These are phyloP conservation scores for Phialemoniopsis sp. DNA, from an alignment of 2,329 filamentous ascomycete species.

Conservation along the genomic window DNA sequence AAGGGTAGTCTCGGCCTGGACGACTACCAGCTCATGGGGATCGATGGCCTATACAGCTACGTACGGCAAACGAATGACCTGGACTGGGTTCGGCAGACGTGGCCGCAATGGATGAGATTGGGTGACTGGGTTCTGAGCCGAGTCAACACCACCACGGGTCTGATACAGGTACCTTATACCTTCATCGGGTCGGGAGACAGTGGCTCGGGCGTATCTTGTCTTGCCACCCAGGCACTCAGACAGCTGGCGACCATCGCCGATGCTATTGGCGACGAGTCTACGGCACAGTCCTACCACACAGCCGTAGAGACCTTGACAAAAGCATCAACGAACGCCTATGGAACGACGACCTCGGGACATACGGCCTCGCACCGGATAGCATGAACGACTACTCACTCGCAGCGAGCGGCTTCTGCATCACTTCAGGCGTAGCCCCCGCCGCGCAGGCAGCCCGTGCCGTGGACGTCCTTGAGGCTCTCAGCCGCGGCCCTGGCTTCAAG, in stretches of 20 bases:
- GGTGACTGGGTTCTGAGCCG: conserved; percentile 8
- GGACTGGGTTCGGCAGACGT: conserved; percentile 7
- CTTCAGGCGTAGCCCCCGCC: conserved; percentile 8
- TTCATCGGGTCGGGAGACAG: conserved; percentile 13
- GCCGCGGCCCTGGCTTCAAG: conserved; percentile 12
- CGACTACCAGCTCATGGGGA: conserved; percentile 15
- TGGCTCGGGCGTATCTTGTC: no score
- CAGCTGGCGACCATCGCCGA: no score
- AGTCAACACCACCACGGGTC: conserved; percentile 8
- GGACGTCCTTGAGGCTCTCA: conserved; percentile 5
- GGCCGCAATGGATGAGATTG: conserved; percentile 9
- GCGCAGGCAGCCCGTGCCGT: conserved; percentile 6
- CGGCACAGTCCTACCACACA: no score
- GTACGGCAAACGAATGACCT: conserved; percentile 11
- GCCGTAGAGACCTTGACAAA: no score
- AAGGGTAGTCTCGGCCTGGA: conserved; percentile 5
- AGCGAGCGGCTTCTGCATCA: conserved; percentile 13
- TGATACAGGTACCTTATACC: conserved; percentile 6
- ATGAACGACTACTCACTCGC: conserved; percentile 8
- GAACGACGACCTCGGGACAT: no score
- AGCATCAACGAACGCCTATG: no score
- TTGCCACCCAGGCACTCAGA: no score
- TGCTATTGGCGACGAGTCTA: no score
- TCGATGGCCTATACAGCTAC: conserved; percentile 10
- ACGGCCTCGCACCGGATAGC: conserved; percentile 2